A percentile compares a stretch with the other conserved stretches of the same genome.
These are phyloP conservation scores for Rhinocladiella similis DNA, from an alignment of 2,329 filamentous ascomycete species.

Conservation along the genomic window DNA sequence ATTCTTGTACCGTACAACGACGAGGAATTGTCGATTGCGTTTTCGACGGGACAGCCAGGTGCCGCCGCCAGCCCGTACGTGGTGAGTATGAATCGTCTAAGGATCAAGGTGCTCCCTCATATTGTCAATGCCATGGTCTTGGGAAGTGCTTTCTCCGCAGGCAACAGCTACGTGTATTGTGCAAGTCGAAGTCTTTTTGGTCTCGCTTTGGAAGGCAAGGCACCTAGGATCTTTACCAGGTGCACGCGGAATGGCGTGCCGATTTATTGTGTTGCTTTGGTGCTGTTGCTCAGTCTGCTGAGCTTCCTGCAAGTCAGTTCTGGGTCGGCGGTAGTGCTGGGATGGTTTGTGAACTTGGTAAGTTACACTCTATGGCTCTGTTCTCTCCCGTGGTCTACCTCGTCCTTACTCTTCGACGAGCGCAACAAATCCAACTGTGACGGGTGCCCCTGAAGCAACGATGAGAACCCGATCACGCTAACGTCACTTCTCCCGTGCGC, in stretches of 20 bases:
- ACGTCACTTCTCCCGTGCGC: background rate
- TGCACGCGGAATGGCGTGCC: constrained; percentile 69
- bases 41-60: constrained; percentile 45
- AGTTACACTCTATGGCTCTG: constrained; percentile 15
- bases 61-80: constrained; percentile 63
- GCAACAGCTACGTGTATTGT: constrained; percentile 59
- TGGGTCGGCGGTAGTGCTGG: constrained; percentile 65
- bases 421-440: no score
- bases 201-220: constrained; percentile 67
- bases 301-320: constrained; percentile 72
- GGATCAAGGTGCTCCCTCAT: constrained; percentile 54
- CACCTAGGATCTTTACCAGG: constrained; percentile 61
- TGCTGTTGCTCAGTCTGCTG: constrained; percentile 67
- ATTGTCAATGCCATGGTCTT: constrained; percentile 48
- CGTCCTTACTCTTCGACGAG: no score
- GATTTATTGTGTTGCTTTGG: constrained; percentile 68
- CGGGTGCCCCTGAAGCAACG: no score
- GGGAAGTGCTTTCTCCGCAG: constrained; percentile 52
- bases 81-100: constrained; percentile 60
- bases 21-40: constrained; percentile 48
- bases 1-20: constrained; percentile 70
- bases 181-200: constrained; percentile 69
- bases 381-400: background rate
- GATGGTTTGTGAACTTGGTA: constrained; percentile 69
- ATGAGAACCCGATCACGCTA: no score